Conservation (phyloP, 352 stramenopile species). For the Phytophthora podocarpi region DNA sequence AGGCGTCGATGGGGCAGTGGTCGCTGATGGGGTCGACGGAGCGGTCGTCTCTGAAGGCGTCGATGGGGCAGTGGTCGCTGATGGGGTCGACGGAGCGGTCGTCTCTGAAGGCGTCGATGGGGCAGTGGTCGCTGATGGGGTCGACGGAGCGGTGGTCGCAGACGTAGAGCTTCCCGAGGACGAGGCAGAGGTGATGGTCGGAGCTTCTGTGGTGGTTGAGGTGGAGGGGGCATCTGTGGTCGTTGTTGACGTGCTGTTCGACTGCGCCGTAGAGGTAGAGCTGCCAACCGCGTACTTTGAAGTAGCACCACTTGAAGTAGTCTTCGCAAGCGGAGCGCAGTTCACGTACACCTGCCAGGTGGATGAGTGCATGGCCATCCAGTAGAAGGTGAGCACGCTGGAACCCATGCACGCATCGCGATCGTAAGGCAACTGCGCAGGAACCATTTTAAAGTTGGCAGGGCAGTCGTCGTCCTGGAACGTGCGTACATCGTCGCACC, state of each 20-base stretch:
- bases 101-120: conserved; percentile 1
- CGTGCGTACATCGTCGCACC: conserved; percentile 47
- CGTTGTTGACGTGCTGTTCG: conserved; percentile 22
- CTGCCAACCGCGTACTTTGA: conserved; percentile 28
- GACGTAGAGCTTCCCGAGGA: neutral
- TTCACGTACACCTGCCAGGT: conserved; percentile 55
- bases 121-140: no score
- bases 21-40: no score
- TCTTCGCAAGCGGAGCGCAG: conserved; percentile 33
- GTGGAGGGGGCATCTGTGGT: conserved; percentile 11
- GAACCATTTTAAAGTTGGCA: conserved; percentile 34
- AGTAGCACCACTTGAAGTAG: conserved; percentile 13
- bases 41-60: no score
- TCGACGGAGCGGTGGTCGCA: no score
- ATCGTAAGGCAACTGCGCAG: conserved; percentile 46
- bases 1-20: no score
- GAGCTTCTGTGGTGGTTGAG: conserved; percentile 1
- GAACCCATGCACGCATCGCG: conserved; percentile 29
- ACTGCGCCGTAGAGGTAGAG: conserved; percentile 10
- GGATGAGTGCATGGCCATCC: conserved; percentile 48
- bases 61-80: no score
- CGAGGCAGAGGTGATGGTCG: conserved; percentile 2
- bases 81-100: no score
- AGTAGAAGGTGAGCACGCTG: conserved; percentile 42
- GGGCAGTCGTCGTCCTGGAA: conserved; percentile 50